Evolutionary conservation across 352 stramenopile species (phyloP).

Genomic region (Nothophytophthora sp.): DNA sequence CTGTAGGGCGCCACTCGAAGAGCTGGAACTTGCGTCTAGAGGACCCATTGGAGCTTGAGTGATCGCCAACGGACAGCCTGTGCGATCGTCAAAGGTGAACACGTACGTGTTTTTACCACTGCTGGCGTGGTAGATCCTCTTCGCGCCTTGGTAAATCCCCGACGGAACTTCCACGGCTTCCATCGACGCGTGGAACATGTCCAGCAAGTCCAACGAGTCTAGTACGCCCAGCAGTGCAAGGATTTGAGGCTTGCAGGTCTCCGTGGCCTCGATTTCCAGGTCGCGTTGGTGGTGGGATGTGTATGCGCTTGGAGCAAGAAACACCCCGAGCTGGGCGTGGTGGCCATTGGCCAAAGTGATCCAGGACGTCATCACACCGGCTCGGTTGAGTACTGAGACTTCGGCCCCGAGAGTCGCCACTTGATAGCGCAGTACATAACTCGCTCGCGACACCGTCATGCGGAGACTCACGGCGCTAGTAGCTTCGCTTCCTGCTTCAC

Average conservation of each 20-base stretch:
- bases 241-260: slow-evolving; percentile 28
- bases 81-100: slow-evolving; percentile 43
- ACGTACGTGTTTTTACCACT: slow-evolving; percentile 48
- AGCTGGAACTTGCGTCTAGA: neutral
- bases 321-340: slow-evolving; percentile 41
- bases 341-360: slow-evolving; percentile 37
- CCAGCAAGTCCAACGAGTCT: slow-evolving; percentile 49
- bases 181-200: slow-evolving; percentile 34
- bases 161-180: slow-evolving; percentile 2
- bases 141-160: neutral
- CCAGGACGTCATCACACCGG: slow-evolving; percentile 45
- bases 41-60: slow-evolving; percentile 25
- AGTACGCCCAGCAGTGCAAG: slow-evolving; percentile 40
- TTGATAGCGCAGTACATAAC: slow-evolving; percentile 48
- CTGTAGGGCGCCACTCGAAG: neutral
- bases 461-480: slow-evolving; percentile 20
- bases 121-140: slow-evolving; percentile 15
- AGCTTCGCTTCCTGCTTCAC: neutral
- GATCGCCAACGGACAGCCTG: slow-evolving; percentile 33
- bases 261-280: neutral
- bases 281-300: slow-evolving; percentile 10
- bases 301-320: slow-evolving; percentile 8
- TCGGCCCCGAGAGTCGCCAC: slow-evolving; percentile 39
- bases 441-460: slow-evolving; percentile 29
- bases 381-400: slow-evolving; percentile 43